Conservation (phyloP, 208 protist genomes). For the Angomonas desouzai region DNA sequence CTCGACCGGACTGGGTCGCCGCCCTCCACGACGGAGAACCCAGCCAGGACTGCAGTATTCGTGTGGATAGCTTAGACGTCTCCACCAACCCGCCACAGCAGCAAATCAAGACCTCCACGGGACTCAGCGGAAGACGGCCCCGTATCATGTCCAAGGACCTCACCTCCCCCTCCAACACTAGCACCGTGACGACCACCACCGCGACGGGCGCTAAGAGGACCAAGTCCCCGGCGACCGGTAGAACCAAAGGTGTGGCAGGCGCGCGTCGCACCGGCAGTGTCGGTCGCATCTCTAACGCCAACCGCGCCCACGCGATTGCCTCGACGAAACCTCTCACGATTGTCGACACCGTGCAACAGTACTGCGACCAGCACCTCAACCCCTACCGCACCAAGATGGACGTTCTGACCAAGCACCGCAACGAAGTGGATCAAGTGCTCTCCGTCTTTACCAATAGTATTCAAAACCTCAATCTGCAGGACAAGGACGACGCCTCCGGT, state of each 20-base stretch:
- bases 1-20: constrained; percentile 54
- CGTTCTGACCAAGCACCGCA: constrained; percentile 32
- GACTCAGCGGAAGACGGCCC: constrained; percentile 9
- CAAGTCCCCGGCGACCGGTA: constrained; percentile 19
- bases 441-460: constrained; percentile 30
- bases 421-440: constrained; percentile 30
- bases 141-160: constrained; percentile 6
- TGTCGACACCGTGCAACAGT: constrained; percentile 35
- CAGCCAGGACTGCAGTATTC: not conserved
- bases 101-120: not conserved
- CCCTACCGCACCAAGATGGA: constrained; percentile 51
- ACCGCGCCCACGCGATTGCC: constrained; percentile 24
- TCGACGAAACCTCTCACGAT: constrained; percentile 13
- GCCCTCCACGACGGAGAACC: not conserved
- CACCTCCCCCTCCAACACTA: not conserved
- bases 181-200: not conserved
- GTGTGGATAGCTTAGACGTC: constrained; percentile 4
- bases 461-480: not conserved
- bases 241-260: not conserved
- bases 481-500: not conserved
- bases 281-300: constrained; percentile 26
- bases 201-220: constrained; percentile 9
- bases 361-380: constrained; percentile 58
- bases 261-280: constrained; percentile 38
- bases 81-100: not conserved